These are phyloP conservation scores for Chytriomyces confervae DNA, from an alignment of 192 early-diverging fungal genomes.

Conservation along the genomic window DNA sequence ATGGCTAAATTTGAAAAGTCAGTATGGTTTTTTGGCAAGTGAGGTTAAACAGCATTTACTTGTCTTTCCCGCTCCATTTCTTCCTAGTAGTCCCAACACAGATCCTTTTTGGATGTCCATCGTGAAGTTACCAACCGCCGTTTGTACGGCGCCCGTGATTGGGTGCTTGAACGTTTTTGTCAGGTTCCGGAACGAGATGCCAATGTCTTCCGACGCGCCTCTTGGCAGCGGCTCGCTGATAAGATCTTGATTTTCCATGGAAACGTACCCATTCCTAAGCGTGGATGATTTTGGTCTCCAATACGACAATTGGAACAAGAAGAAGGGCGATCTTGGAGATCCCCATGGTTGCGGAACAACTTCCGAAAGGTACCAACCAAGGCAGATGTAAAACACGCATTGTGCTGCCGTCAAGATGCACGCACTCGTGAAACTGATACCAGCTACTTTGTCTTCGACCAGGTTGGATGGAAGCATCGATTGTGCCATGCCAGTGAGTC, in stretches of 20 bases:
- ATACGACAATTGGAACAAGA: slow-evolving; percentile 48
- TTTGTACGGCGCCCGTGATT: background rate
- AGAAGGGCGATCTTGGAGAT: slow-evolving; percentile 42
- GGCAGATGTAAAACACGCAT: slow-evolving; percentile 43
- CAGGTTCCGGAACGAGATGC: background rate
- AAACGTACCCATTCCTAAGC: background rate
- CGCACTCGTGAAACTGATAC: background rate
- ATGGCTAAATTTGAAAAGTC: slow-evolving; percentile 35
- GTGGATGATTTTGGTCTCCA: background rate
- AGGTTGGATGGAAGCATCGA: background rate
- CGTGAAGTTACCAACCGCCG: slow-evolving; percentile 30
- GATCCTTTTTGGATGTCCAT: slow-evolving; percentile 52
- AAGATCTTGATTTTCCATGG: background rate
- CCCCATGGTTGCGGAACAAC: slow-evolving; percentile 50
- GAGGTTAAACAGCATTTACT: slow-evolving; percentile 36
- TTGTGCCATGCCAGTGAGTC: background rate
- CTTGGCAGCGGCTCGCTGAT: background rate
- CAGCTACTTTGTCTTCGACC: slow-evolving; percentile 2
- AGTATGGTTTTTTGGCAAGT: background rate
- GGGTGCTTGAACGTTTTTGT: background rate
- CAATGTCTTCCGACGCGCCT: background rate
- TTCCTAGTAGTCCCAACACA: slow-evolving; percentile 57
- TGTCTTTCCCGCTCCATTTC: slow-evolving; percentile 73
- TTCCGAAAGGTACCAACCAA: slow-evolving; percentile 57
- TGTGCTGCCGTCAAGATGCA: slow-evolving; percentile 15